Base-by-base conservation (phyloP, 2,329 filamentous ascomycete species). In the Aspergillus jensenii region DNA sequence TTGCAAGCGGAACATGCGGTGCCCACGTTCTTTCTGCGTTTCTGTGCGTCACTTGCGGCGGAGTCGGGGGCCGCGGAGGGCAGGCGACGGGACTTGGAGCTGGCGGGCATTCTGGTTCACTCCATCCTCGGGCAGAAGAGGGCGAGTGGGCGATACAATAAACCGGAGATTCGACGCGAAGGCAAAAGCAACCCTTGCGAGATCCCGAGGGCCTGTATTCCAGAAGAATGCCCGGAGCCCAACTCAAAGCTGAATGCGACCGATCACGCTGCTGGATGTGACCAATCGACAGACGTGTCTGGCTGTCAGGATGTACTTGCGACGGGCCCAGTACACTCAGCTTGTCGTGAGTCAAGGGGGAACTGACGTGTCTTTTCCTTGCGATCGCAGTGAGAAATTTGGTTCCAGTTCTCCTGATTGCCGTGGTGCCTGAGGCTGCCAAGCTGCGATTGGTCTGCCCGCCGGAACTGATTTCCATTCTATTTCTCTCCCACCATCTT, bases 1-100 rank as follows among this genome's bases (percentile, higher is more conserved):
- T 69, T 67, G 55, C 67, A 69, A 27, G 60, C 58, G 12, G 53
- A 47, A 55, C 67, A 69, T 3, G 67, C 67, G 12, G 62, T 61
- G 2, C 67, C 65, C 39, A 64, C 65, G 45, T 69, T 67, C 54
- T 63, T 68, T 48, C 64, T 62, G 23, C 61, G 60, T 23, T 59
- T 58, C 8, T 58, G 59, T 15, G 55, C 25, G 45, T 66, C 60
- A 41, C 56, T 58, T 44, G 59, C 27, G 39, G 53, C 51, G 41
- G 43, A 53, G 40, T 59, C 62, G 8, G 62, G 48, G 35, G 58
- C 58, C 31, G 56, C 64, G 27, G 62, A 62, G 17, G 57, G 62
- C 52, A 63, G 40, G 27, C 33, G 63, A 48, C 62, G 61, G 46
- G 60, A 56, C 55, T 59, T 61, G 40, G 58, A 51, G 51, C 57